These are phyloP conservation scores for Comarum palustre DNA, from an alignment of 306 rosid genomes.

Conservation along the genomic window DNA sequence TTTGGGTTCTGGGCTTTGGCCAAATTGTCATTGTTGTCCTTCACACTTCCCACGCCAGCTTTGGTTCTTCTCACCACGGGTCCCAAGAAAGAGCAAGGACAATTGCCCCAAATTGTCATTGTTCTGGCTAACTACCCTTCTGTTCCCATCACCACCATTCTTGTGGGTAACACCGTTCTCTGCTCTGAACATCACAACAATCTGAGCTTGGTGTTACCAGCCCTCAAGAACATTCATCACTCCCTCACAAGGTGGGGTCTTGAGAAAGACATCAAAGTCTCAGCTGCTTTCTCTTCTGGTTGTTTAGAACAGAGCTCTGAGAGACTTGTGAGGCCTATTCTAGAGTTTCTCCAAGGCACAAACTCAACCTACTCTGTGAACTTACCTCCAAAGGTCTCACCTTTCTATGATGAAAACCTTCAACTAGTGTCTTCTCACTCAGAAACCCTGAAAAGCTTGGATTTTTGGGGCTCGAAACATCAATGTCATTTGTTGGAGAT, in stretches of 20 bases:
- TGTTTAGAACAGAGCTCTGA: constrained; percentile 35
- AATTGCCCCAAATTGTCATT: not conserved
- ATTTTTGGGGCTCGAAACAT: constrained; percentile 38
- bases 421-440: constrained; percentile 46
- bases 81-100: not conserved
- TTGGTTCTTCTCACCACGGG: not conserved
- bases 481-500: too few species aligned
- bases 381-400: constrained; percentile 34
- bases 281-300: constrained; percentile 41
- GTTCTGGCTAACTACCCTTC: constrained; percentile 71
- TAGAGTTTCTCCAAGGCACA: constrained; percentile 43
- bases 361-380: constrained; percentile 60
- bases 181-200: constrained; percentile 38
- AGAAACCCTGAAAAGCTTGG: constrained; percentile 49
- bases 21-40: not conserved
- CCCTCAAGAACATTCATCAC: constrained; percentile 61
- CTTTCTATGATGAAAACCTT: constrained; percentile 36
- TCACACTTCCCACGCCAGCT: not conserved
- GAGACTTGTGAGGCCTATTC: constrained; percentile 37
- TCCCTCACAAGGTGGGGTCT: constrained; percentile 85
- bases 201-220: constrained; percentile 34
- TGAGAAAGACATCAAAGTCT: constrained; percentile 63
- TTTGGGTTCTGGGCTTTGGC: not conserved
- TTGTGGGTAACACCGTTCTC: constrained; percentile 38
- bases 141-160: constrained; percentile 58